Evolutionary conservation across 176 grass and related monocot genomes (phyloP).

Genomic region (Canna indica): DNA sequence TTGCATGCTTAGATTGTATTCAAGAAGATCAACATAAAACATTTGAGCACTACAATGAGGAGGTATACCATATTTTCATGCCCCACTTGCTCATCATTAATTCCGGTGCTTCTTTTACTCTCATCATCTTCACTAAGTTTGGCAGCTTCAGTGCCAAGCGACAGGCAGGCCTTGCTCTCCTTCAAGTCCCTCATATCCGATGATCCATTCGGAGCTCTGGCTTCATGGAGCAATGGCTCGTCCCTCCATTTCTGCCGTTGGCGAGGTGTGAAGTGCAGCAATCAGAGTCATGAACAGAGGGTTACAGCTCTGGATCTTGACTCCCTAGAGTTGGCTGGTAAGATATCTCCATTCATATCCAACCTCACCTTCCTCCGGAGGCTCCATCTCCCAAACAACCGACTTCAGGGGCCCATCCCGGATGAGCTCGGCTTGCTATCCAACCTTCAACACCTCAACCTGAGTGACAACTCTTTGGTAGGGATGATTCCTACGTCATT

Average conservation of each 20-base stretch:
- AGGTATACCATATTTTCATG: too few relatives aligned
- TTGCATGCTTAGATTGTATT: too few relatives aligned
- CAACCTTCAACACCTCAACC: conserved; percentile 33
- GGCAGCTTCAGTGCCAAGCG: neutral
- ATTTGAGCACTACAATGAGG: too few relatives aligned
- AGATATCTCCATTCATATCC: conserved; percentile 19
- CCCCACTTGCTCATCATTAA: too few relatives aligned
- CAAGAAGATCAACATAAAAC: too few relatives aligned
- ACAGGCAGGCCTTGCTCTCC: conserved; percentile 29
- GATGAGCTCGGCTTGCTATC: conserved; percentile 20
- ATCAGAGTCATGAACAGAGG: neutral
- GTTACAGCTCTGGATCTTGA: conserved; percentile 21
- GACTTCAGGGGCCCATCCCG: conserved; percentile 31
- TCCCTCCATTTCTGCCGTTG: conserved; percentile 27
- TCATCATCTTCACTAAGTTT: too few relatives aligned
- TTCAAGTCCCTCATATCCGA: conserved; percentile 24
- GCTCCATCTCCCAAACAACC: conserved; percentile 35
- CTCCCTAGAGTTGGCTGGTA: conserved; percentile 22
- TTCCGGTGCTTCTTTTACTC: too few relatives aligned
- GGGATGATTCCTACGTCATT: conserved; percentile 38
- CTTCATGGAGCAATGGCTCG: conserved; percentile 28
- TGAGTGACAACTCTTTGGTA: conserved; percentile 43
- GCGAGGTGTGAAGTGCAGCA: conserved; percentile 29
- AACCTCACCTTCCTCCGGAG: conserved; percentile 28
- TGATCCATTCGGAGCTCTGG: neutral